Conservation (phyloP, 441 rosid genomes). For the Daphne laureola region DNA sequence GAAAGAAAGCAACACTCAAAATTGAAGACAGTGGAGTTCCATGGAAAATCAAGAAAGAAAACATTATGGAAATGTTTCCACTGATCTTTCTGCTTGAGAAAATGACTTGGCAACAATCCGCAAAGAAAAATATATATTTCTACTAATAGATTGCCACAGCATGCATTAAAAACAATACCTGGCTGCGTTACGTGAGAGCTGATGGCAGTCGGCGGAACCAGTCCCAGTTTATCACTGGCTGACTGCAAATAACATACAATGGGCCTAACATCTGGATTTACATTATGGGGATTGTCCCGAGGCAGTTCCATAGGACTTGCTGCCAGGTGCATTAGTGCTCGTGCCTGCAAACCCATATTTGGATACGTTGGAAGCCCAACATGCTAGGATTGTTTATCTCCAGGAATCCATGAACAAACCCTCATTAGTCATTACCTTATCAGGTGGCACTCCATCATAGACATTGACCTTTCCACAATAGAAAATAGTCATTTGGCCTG, state of each 20-base stretch:
- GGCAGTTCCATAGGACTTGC: conserved; percentile 52
- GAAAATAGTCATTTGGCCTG: conserved; percentile 89
- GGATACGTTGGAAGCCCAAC: conserved; percentile 33
- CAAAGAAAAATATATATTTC: too few relatives aligned
- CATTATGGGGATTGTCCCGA: conserved; percentile 31
- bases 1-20: too few relatives aligned
- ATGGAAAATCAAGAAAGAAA: too few relatives aligned
- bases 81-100: too few relatives aligned
- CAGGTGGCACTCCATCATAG: conserved; percentile 70
- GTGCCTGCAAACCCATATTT: conserved; percentile 70
- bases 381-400: conserved; percentile 21
- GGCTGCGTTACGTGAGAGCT: conserved; percentile 35
- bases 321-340: conserved; percentile 79
- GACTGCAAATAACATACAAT: conserved; percentile 32
- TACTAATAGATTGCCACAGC: conserved; percentile 1
- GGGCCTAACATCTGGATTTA: conserved; percentile 29
- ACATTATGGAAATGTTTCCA: too few relatives aligned
- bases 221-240: conserved; percentile 21
- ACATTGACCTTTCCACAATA: conserved; percentile 92
- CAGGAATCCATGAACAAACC: conserved; percentile 29
- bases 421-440: conserved; percentile 58
- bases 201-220: conserved; percentile 31
- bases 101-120: too few relatives aligned
- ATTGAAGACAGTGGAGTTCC: too few relatives aligned
- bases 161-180: conserved; percentile 36